Conservation (phyloP, 768 basidiomycete genomes). For the Leccinum sublutescens region DNA sequence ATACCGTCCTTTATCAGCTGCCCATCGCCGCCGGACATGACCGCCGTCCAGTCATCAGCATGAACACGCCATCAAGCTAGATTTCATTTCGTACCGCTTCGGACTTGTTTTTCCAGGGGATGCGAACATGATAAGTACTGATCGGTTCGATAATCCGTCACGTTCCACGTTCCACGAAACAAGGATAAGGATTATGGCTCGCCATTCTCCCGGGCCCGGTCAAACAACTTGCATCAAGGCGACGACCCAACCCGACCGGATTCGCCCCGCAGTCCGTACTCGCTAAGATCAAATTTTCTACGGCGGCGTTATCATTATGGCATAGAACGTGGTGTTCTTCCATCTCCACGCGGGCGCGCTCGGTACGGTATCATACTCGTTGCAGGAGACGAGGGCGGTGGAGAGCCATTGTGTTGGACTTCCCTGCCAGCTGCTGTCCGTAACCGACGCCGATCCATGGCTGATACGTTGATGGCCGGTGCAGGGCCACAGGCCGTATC, state of each 20-base stretch:
- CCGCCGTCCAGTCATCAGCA: constrained; percentile 6
- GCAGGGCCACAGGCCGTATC: background rate
- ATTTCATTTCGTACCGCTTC: constrained; percentile 13
- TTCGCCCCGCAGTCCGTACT: background rate
- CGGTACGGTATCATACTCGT: background rate
- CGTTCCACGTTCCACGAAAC: background rate
- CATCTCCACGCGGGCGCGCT: background rate
- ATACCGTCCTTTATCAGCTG: constrained; percentile 11
- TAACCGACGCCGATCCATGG: background rate
- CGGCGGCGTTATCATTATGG: background rate
- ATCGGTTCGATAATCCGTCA: constrained; percentile 10
- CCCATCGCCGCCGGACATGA: constrained; percentile 2
- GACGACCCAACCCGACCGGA: background rate
- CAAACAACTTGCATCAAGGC: background rate
- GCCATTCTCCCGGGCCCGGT: background rate
- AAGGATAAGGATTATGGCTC: background rate
- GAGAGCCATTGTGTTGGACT: background rate
- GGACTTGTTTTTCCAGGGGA: constrained; percentile 7
- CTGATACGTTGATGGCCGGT: background rate
- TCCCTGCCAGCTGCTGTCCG: background rate
- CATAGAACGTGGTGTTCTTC: background rate
- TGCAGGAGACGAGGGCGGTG: background rate
- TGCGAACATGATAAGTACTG: constrained; percentile 11
- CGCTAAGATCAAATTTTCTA: background rate
- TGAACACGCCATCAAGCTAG: background rate